Conservation (phyloP, 2,329 filamentous ascomycete species). For the Gaeumannomyces tritici region DNA sequence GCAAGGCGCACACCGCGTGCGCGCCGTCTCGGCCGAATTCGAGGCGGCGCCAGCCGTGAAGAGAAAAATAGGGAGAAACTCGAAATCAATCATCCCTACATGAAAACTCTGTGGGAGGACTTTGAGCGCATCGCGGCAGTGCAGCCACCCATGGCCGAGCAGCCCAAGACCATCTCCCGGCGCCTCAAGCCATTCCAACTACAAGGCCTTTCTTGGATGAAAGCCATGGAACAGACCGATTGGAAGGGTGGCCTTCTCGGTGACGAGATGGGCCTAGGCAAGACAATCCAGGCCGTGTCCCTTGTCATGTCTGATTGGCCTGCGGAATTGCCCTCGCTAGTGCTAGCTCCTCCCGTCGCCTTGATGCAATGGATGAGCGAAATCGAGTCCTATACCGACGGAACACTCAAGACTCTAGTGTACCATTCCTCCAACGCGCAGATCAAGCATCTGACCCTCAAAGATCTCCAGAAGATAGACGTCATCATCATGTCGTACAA, state of each 20-base stretch:
- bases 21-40: no score
- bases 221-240: conserved; percentile 70
- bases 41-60: neutral
- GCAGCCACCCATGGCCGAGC: conserved; percentile 49
- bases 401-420: conserved; percentile 81
- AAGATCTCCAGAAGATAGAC: conserved; percentile 72
- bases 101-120: conserved; percentile 77
- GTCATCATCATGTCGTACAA: conserved; percentile 98
- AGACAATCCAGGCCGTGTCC: conserved; percentile 96
- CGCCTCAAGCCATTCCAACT: conserved; percentile 89
- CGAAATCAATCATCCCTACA: conserved; percentile 65
- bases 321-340: conserved; percentile 69
- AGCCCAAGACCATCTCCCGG: conserved; percentile 70
- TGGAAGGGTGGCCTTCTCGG: conserved; percentile 88
- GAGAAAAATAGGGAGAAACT: conserved; percentile 54
- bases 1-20: neutral
- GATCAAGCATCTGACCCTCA: conserved; percentile 64
- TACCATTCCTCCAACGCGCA: conserved; percentile 83
- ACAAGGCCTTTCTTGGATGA: conserved; percentile 92
- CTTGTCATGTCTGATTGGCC: conserved; percentile 97
- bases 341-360: conserved; percentile 86
- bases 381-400: conserved; percentile 74
- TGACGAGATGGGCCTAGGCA: conserved; percentile 98
- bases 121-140: conserved; percentile 61
- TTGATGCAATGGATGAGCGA: conserved; percentile 91